Evolutionary conservation across 2,329 filamentous ascomycete genomes (phyloP), one percentile per base, ranked within the genome.

Genomic region (Tolypocladium album): DNA sequence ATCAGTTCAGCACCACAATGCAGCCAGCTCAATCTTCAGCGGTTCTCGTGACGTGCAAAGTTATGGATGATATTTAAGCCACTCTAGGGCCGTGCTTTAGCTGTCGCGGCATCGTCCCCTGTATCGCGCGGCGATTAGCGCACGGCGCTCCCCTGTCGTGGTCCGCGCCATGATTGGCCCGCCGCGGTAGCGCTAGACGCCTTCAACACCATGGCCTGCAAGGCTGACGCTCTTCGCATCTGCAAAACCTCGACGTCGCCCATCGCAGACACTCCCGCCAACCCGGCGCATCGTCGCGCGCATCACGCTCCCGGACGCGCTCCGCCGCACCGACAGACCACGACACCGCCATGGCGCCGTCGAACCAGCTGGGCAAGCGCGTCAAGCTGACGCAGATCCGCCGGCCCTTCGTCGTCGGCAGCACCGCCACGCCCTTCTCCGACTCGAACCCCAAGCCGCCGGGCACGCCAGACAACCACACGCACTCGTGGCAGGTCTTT

Each of bases 401-500:
- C 65, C 81, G 85, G 15, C 85, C 85, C 38, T 88, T 88, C 70
- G 77, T 92, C 65, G 90, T 89, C 73, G 90, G 90, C 71, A 90
- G 86, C 63, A 90, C 94, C 63, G 91, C 93, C 24, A 81, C 84
- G 55, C 88, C 86, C 50, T 92, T 92, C 75, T 88, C 90, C 72
- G 88, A 90, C 58, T 85, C 88, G 66, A 89, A 91, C 69, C 90
- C 90, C 59, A 88, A 89, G 69, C 90, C 91, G 2, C 78, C 86
- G 27, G 83, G 86, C 70, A 84, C 90, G 4, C 91, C 93, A 31
- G 83, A 90, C 63, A 92, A 96, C 74, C 94, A 99, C 79, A 97
- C 93, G 39, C 95, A 97, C 78, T 90, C 89, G 64, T 99, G 94
- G 94, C 87, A 89, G 69, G 90, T 97, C 64, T 97, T 95, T 73